Evolutionary conservation across 1,284 basidiomycete genomes (phyloP), one percentile per base, ranked within the genome.

Genomic region (Stygiomarasmius scandens): DNA sequence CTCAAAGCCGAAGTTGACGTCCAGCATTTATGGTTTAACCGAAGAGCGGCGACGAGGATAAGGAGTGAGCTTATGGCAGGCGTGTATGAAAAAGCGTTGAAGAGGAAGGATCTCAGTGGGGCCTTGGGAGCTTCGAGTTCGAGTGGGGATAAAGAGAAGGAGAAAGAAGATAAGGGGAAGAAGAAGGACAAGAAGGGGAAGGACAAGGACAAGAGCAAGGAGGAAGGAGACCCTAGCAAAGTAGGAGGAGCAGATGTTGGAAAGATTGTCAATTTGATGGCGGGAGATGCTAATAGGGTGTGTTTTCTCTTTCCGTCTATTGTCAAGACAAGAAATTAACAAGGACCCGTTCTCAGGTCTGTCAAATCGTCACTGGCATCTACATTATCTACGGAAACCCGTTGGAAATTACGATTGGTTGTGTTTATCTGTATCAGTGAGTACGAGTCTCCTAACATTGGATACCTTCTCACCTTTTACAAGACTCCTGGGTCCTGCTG

Each of bases 71-170:
- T 95, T 14, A 93, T 90, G 79, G 82, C 90, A 0, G 78, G 90
- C 0, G 90, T 97, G 54, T 98, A 96, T 67, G 90, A 95, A 70
- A 97, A 97, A 71, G 89, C 95, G 0, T 76, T 97, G 43, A 90
- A 90, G 68, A 79, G 93, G 24, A 90, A 87, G 67, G 94, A 97
- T 70, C 88, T 89, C 57, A 90, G 90, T 0, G 94, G 93, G n/a
- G n/a, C n/a, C n/a, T n/a, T n/a, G n/a, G n/a, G n/a, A n/a, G n/a
- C n/a, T n/a, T n/a, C n/a, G n/a, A n/a, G n/a, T n/a, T n/a, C n/a
- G n/a, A 0, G 79, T 93, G 24, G 75, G 64, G 77, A 81, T 29
- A 79, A 1, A 64, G 60, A 38, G 59, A 79, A 93, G 24, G 75
- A 91, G 1, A 79, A 85, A 48, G 83, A 76, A 64, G 77, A 81